These are phyloP conservation scores for Coemansia sp. DNA, from an alignment of 192 early-diverging fungal genomes.

Conservation along the genomic window DNA sequence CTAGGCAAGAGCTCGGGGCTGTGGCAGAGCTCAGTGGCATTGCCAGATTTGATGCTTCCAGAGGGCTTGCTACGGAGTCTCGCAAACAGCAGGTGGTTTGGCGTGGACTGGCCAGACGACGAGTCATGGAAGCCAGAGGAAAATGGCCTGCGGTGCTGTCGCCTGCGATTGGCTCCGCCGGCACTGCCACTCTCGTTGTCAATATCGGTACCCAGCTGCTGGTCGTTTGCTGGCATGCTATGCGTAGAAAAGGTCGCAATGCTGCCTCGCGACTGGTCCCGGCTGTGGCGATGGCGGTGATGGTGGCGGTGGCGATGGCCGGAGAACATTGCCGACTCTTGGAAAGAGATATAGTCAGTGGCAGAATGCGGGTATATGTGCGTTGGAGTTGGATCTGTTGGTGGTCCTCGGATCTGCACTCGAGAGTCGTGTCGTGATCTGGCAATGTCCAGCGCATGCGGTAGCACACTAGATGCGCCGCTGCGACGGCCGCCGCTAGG, in stretches of 20 bases:
- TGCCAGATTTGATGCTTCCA: constrained; percentile 6
- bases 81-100: constrained; percentile 22
- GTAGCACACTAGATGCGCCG: constrained; percentile 10
- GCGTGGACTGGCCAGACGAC: constrained; percentile 39
- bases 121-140: constrained; percentile 16
- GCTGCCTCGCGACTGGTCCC: background rate
- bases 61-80: constrained; percentile 13
- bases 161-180: background rate
- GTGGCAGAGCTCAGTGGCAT: constrained; percentile 4
- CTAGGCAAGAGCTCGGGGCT: constrained; percentile 9
- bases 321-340: background rate
- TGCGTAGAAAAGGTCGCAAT: constrained; percentile 1
- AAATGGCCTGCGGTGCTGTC: constrained; percentile 15
- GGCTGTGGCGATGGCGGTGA: background rate
- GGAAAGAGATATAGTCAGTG: background rate
- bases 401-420: background rate
- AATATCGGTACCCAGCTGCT: background rate
- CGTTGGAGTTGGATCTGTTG: background rate
- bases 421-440: constrained; percentile 5
- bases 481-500: constrained; percentile 1
- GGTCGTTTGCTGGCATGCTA: background rate
- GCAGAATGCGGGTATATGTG: background rate
- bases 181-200: constrained; percentile 7
- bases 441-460: constrained; percentile 4
- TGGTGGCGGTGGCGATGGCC: background rate